Evolutionary conservation across 305 asterid species (phyloP).

Genomic region (Nicotiana rustica): DNA sequence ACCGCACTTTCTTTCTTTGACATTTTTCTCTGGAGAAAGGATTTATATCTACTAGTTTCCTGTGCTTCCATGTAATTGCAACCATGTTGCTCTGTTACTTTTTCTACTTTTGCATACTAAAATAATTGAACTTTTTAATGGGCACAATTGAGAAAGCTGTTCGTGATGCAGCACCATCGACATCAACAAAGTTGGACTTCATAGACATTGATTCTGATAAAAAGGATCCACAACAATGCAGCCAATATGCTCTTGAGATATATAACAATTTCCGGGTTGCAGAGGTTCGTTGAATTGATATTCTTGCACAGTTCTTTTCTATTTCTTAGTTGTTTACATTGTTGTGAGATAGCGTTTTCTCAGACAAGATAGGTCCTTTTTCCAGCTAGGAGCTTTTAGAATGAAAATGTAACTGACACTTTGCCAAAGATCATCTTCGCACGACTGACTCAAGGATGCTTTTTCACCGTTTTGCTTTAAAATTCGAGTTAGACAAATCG

Average conservation of each 20-base stretch:
- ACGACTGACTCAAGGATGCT: neutral
- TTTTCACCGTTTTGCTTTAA: neutral
- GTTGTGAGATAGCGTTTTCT: too few relatives aligned
- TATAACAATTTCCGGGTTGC: conserved; percentile 39
- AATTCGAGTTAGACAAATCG: neutral
- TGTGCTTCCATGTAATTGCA: conserved; percentile 4
- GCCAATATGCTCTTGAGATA: conserved; percentile 46
- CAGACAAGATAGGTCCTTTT: too few relatives aligned
- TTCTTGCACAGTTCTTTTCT: neutral
- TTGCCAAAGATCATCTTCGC: neutral
- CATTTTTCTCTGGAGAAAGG: neutral
- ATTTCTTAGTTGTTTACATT: neutral
- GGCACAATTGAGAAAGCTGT: conserved; percentile 22
- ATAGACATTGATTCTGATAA: conserved; percentile 46
- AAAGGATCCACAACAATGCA: conserved; percentile 41
- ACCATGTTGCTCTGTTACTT: neutral
- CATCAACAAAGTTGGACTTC: conserved; percentile 32
- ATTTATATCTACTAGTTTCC: conserved; percentile 3
- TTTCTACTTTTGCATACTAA: neutral
- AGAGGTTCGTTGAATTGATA: conserved; percentile 41
- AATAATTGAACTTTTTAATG: conserved; percentile 15
- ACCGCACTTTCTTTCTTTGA: neutral
- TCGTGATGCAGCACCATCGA: neutral
- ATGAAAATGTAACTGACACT: neutral
- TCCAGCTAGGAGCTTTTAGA: too few relatives aligned